Base-by-base conservation (phyloP, 1,284 basidiomycete species). In the Athelia psychrophila region DNA sequence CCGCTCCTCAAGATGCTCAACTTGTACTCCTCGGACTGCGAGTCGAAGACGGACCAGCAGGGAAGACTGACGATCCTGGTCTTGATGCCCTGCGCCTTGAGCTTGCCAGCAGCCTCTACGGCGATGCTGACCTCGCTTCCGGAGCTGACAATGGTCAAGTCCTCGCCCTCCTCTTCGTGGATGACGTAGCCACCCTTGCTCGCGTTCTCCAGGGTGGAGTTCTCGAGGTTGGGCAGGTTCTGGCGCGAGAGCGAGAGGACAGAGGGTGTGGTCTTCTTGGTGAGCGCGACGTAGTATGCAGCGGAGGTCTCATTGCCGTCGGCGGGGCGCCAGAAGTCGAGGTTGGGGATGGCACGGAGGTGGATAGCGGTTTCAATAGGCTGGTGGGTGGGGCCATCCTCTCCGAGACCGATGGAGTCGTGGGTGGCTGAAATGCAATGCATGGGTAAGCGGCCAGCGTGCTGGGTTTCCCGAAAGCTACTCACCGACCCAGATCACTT, bases 331-430 rank as follows among this genome's bases (percentile, higher is more conserved):
- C 91, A 93, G 78, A 94, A 91, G 55, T 87, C 88, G 52, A 93
- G 72, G 79, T 97, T 97, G 62, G 95, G 95, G 54, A 85, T 84
- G 22, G 95, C 89, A 61, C 95, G 91, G 68, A 97, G 80, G 71
- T 90, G 90, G 51, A 84, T 86, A 56, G 83, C 91, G 36, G 91
- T 93, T 77, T 97, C 95, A 54, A 96, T 79, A 54, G 94, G 95
- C 72, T 97, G 95, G 71, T 98, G 95, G 48, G 95, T 98, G 50
- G 95, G 95, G 45, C 95, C 95, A 63, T 98, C 95, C 73, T 98
- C 95, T 59, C 93, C 91, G 49, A 94, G 87, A 73, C 91, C 92
- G 60, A 94, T 94, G 47, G 89, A 91, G 68, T 94, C 92, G 72
- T 94, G 91, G 48, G 91, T 93, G 38, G 88, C 90, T 81, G 68